phyloP scores from a whole-genome alignment of 2,329 filamentous ascomycete genomes.

The Alternaria viburni region DNA sequence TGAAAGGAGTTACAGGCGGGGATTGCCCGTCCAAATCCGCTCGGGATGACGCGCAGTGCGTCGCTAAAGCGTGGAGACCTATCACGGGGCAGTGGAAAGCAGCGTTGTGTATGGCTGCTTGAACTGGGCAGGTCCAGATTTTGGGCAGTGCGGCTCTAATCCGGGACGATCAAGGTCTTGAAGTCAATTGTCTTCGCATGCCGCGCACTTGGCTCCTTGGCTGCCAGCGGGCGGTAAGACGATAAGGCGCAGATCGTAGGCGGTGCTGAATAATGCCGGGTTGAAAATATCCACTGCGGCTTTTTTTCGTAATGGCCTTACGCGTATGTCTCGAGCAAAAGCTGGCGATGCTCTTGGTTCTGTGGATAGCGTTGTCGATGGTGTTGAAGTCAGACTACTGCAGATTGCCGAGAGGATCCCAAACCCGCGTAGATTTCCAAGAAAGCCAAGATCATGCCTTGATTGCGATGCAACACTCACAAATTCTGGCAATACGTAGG shows the following conservation, averaged over 20 bases:
- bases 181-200: slow-evolving; percentile 11
- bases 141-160: slow-evolving; percentile 1
- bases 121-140: not conserved
- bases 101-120: slow-evolving; percentile 4
- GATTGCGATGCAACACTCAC: slow-evolving; percentile 13
- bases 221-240: slow-evolving; percentile 7
- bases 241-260: slow-evolving; percentile 7
- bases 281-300: not conserved
- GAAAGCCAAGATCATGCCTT: slow-evolving; percentile 13
- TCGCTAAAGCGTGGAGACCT: slow-evolving; percentile 1
- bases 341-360: not conserved
- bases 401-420: slow-evolving; percentile 7
- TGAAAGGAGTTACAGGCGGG: slow-evolving; percentile 12
- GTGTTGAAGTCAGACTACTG: not conserved
- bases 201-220: slow-evolving; percentile 27
- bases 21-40: slow-evolving; percentile 5
- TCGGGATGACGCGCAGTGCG: slow-evolving; percentile 11
- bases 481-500: slow-evolving; percentile 3
- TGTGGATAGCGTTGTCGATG: not conserved
- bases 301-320: not conserved
- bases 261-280: not conserved
- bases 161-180: slow-evolving; percentile 6
- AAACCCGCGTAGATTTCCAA: not conserved
- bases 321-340: not conserved
- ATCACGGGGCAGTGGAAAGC: not conserved